Evolutionary conservation across 257 asterid species (phyloP).

Genomic region (Coffea eugenioides): DNA sequence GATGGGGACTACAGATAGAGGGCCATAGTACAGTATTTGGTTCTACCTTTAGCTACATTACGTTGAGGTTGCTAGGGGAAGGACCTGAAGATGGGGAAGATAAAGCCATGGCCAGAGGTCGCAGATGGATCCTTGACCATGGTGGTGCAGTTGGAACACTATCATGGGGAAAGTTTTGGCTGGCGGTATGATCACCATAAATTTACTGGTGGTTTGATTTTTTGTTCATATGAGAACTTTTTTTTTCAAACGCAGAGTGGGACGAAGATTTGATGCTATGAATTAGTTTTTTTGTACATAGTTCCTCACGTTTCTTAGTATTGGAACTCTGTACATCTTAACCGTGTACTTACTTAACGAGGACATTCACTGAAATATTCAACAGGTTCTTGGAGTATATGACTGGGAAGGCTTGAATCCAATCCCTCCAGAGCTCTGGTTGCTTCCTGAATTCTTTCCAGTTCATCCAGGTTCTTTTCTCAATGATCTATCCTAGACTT

Average conservation of each 20-base stretch:
- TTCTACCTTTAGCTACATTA: conserved; percentile 28
- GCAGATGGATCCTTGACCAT: conserved; percentile 43
- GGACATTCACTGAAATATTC: too few species aligned
- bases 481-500: too few species aligned
- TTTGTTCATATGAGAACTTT: too few species aligned
- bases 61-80: conserved; percentile 40
- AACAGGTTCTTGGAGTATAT: conserved; percentile 45
- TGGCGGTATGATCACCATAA: too few species aligned
- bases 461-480: conserved; percentile 31
- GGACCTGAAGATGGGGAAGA: not conserved
- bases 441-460: conserved; percentile 38
- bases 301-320: too few species aligned
- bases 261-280: too few species aligned
- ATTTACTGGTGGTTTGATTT: too few species aligned
- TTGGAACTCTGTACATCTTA: too few species aligned
- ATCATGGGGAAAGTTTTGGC: conserved; percentile 47
- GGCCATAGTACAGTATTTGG: conserved; percentile 44
- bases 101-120: conserved; percentile 16
- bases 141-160: conserved; percentile 40
- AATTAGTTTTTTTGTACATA: too few species aligned
- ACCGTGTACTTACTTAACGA: too few species aligned
- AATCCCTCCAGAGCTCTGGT: conserved; percentile 56
- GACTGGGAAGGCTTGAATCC: conserved; percentile 60
- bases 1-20: conserved; percentile 48
- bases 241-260: too few species aligned